Evolutionary conservation across 2,329 filamentous ascomycete species (phyloP), one percentile per base, ranked within the genome.

Genomic region (Claviceps lovelessii): DNA sequence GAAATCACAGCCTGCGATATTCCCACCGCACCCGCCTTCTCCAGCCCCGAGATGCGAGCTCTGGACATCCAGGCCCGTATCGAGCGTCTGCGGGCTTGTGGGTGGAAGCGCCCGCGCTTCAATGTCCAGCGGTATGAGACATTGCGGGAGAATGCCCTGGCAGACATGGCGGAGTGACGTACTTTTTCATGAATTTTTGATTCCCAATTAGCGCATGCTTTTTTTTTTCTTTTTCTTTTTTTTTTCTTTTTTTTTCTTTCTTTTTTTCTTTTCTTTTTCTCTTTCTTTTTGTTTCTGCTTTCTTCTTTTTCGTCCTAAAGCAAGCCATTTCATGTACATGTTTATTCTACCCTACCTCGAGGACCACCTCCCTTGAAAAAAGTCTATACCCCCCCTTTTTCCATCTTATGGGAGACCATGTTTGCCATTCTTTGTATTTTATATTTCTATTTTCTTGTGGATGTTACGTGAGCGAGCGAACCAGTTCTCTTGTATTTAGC

Each of bases 71-170:
- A 71, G 56, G 70, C 74, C 7, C 72, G 79, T 29, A 80, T 82
- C 58, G 76, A 79, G 65, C 71, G 74, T 10, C 66, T 83, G 11
- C 73, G 77, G 23, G 72, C 72, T n/a, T 70, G 61, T 51, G 78
- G 78, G 2, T 82, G 79, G 79, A 73, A 72, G 61, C 68, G 79
- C 33, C 74, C 74, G 59, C 73, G 79, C 28, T 83, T 83, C 59
- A 75, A 83, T 57, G 67, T 68, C 6, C 64, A 68, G 48, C 71
- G 76, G 42, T 82, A 83, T 61, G 74, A 79, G 62, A 70, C 71
- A 23, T 67, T 82, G 9, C 68, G 76, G 15, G 75, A 77, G 60
- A 71, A 67, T 52, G 78, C 73, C 44, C 65, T 81, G 54, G 72
- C 73, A 2, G 79, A 82, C 61, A 65, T 81, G 57, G 55, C 55